phyloP scores from a whole-genome alignment of 1,139 yeast genomes.

The Trichomonascaceae sp. region DNA sequence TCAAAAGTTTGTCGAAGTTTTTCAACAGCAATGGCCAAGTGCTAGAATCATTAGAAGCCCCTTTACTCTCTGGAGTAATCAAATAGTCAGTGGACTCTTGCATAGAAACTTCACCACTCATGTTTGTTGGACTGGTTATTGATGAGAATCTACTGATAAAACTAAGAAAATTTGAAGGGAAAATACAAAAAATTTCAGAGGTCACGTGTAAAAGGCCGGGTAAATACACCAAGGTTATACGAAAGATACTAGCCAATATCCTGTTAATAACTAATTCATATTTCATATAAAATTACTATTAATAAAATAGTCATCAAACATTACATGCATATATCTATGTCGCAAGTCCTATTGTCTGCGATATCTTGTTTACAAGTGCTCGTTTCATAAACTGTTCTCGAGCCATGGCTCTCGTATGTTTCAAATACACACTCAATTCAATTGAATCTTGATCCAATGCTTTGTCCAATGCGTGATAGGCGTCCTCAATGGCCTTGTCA shows the following conservation, averaged over 20 bases:
- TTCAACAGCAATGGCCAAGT: constrained; percentile 94
- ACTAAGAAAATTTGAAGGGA: neutral
- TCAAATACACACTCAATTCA: constrained; percentile 48
- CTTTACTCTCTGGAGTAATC: constrained; percentile 83
- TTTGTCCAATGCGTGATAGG: constrained; percentile 54
- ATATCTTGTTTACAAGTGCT: constrained; percentile 26
- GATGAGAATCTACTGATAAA: neutral
- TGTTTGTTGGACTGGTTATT: neutral
- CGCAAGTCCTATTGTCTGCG: constrained; percentile 14
- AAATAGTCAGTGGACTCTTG: constrained; percentile 36
- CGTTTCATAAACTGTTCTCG: constrained; percentile 60
- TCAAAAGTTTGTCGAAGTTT: constrained; percentile 87
- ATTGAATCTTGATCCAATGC: constrained; percentile 45
- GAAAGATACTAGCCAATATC: neutral
- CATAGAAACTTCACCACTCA: constrained; percentile 23
- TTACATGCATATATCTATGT: neutral
- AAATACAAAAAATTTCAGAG: constrained; percentile 9
- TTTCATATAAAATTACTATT: neutral
- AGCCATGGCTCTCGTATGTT: constrained; percentile 56
- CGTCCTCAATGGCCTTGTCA: constrained; percentile 64
- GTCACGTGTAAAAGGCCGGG: neutral
- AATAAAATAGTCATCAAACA: neutral
- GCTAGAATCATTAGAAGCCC: constrained; percentile 76
- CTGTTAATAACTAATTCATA: neutral
- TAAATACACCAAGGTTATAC: neutral